Percentiles rank a stretch among this genome's conserved stretches.
Conservation (phyloP, 2,329 filamentous ascomycete genomes). For the Trichoderma sp. region DNA sequence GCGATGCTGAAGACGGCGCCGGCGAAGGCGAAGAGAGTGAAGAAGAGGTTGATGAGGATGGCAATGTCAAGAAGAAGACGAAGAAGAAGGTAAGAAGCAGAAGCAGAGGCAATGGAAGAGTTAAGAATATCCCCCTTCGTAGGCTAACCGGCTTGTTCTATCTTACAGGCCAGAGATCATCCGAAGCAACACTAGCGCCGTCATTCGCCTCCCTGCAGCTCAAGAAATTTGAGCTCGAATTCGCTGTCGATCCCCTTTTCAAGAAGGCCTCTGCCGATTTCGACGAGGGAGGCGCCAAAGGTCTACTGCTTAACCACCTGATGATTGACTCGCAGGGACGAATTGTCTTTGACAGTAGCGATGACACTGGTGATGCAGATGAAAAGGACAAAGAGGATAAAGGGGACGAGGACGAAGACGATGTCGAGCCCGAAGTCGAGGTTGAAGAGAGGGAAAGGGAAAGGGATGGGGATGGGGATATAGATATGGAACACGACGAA, state of each 20-base stretch:
- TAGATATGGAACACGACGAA: conserved; percentile 32
- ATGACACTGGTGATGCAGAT: conserved; percentile 66
- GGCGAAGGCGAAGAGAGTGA: conserved; percentile 68
- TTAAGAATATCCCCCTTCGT: not conserved
- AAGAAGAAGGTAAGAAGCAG: conserved; percentile 67
- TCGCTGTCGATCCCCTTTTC: conserved; percentile 96
- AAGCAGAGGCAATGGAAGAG: not conserved
- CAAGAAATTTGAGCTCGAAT: conserved; percentile 97
- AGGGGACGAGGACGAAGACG: conserved; percentile 41
- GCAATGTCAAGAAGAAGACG: conserved; percentile 60
- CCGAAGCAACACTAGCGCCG: conserved; percentile 88
- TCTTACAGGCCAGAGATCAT: conserved; percentile 66
- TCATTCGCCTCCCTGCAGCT: conserved; percentile 87
- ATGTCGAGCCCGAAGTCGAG: conserved; percentile 35
- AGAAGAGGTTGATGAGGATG: conserved; percentile 63
- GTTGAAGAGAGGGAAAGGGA: conserved; percentile 40
- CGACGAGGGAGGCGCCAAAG: conserved; percentile 96
- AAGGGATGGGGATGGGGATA: conserved; percentile 47
- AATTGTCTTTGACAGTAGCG: conserved; percentile 98
- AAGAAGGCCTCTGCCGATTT: conserved; percentile 99
- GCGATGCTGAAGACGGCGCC: conserved; percentile 63
- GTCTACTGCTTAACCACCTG: conserved; percentile 91
- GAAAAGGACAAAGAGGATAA: conserved; percentile 41
- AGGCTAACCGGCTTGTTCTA: not conserved
- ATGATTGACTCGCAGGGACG: conserved; percentile 89